Evolutionary conservation across 768 basidiomycete species (phyloP).

Genomic region (Lenzites betulinus): DNA sequence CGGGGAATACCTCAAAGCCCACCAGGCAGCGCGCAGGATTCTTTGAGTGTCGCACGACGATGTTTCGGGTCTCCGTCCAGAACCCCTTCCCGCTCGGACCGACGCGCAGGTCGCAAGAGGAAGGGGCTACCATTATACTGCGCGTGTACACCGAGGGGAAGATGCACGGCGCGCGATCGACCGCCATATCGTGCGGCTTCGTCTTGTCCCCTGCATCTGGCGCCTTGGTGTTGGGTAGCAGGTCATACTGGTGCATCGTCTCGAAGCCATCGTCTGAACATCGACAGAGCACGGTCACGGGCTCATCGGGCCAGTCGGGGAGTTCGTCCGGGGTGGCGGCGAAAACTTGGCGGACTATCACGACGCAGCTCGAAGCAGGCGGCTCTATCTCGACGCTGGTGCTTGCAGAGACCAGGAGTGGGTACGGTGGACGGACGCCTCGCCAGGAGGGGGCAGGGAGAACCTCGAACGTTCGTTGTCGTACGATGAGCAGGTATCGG

Average conservation of each 20-base stretch:
- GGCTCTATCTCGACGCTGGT: conserved; percentile 26
- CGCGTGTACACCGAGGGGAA: conserved; percentile 29
- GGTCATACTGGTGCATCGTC: conserved; percentile 33
- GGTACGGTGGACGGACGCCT: conserved; percentile 13
- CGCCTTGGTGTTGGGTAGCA: conserved; percentile 28
- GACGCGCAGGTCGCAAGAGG: conserved; percentile 29
- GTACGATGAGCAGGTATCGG: conserved; percentile 31
- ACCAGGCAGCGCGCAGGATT: conserved; percentile 37
- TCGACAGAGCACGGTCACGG: conserved; percentile 36
- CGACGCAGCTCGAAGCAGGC: conserved; percentile 30
- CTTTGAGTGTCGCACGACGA: conserved; percentile 27
- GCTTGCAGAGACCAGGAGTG: background rate
- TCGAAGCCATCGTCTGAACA: conserved; percentile 27
- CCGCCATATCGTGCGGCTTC: background rate
- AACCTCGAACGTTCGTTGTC: conserved; percentile 30
- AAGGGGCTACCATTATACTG: conserved; percentile 31
- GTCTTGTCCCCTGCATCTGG: background rate
- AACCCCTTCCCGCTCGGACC: conserved; percentile 38
- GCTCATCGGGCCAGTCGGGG: conserved; percentile 33
- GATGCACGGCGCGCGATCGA: conserved; percentile 28
- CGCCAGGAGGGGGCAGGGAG: conserved; percentile 24
- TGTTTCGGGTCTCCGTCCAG: conserved; percentile 39
- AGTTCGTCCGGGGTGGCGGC: conserved; percentile 21
- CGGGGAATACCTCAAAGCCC: conserved; percentile 32
- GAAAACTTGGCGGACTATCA: conserved; percentile 26